Evolutionary conservation across 208 protist genomes (phyloP).

Genomic region (Angomonas ambiguus): DNA sequence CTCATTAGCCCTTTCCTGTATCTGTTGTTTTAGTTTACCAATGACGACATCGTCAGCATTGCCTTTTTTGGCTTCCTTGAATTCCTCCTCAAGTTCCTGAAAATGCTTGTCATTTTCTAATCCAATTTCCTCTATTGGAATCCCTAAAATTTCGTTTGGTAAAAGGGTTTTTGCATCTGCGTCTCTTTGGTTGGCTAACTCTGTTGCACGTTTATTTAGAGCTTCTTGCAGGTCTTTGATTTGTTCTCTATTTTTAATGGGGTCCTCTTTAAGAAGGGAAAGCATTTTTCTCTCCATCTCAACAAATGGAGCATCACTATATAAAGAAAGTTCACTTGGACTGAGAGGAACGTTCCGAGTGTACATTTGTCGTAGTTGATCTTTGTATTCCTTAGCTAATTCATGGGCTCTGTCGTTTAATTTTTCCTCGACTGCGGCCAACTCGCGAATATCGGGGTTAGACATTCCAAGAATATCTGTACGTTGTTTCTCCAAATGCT

Average conservation of each 20-base stretch:
- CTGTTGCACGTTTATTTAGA: conserved; percentile 29
- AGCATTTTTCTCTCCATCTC: conserved; percentile 52
- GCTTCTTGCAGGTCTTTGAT: conserved; percentile 39
- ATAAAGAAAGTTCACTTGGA: conserved; percentile 21
- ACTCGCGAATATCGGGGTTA: conserved; percentile 18
- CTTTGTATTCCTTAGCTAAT: conserved; percentile 28
- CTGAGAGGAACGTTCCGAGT: conserved; percentile 14
- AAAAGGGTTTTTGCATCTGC: conserved; percentile 26
- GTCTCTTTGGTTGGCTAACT: conserved; percentile 29
- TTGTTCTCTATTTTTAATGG: conserved; percentile 18
- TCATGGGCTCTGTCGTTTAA: conserved; percentile 30
- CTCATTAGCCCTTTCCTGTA: conserved; percentile 45
- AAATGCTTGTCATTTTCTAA: conserved; percentile 33
- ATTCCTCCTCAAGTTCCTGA: conserved; percentile 22
- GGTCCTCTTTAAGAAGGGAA: conserved; percentile 31
- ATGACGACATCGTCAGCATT: neutral
- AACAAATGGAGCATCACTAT: conserved; percentile 36
- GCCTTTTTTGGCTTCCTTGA: conserved; percentile 10
- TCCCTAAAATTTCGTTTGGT: conserved; percentile 36
- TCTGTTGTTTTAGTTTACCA: conserved; percentile 13
- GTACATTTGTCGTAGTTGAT: conserved; percentile 31
- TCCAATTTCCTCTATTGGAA: conserved; percentile 25
- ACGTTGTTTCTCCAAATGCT: conserved; percentile 32
- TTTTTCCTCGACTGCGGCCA: conserved; percentile 30
- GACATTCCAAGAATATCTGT: conserved; percentile 29